Evolutionary conservation across 2,329 filamentous ascomycete genomes (phyloP), one percentile per base, ranked within the genome.

Genomic region (Pseudogymnoascus sp.): DNA sequence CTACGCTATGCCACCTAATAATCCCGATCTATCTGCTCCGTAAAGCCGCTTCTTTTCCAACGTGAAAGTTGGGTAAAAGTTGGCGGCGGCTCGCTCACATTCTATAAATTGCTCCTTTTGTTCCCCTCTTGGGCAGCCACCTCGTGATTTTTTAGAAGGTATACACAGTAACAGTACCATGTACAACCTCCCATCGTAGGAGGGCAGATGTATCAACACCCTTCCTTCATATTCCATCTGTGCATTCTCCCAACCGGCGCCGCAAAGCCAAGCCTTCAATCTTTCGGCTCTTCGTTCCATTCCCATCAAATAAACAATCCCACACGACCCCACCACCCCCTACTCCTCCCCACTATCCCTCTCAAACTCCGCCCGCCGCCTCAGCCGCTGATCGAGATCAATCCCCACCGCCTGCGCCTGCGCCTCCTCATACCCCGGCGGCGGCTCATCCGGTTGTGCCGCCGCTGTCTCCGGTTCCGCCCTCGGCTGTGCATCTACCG

Each of bases 341-440:
- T 31, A 29, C 36, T 62, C 60, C 2, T 47, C 63, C 16, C 39
- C 26, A 4, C 26, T 61, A 16, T 59, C 40, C 63, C 66, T 34
- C 14, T 65, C 62, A 21, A 68, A 80, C 72, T 93, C 89, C 47
- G 90, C 80, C 68, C 90, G 90, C 66, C 89, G 83, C 54, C 88
- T 87, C 68, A 93, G 81, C 65, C 88, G 89, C 69, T 90, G 85
- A 72, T 91, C 85, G 21, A 87, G 76, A 61, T 68, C 67, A 77
- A 78, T 72, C 79, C 77, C 80, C 29, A 87, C 74, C 29, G 84
- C 83, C 69, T 87, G 84, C n/a, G 83, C 86, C 75, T 97, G 93
- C 29, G 90, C 90, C 75, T 96, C 91, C 71, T 97, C 92, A 72
- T 97, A 97, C 37, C 86, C 90, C 60, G 93, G 93, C 59, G 93